Evolutionary conservation across 805 yeast genomes (phyloP).

Genomic region (Candida sakaeoensis): DNA sequence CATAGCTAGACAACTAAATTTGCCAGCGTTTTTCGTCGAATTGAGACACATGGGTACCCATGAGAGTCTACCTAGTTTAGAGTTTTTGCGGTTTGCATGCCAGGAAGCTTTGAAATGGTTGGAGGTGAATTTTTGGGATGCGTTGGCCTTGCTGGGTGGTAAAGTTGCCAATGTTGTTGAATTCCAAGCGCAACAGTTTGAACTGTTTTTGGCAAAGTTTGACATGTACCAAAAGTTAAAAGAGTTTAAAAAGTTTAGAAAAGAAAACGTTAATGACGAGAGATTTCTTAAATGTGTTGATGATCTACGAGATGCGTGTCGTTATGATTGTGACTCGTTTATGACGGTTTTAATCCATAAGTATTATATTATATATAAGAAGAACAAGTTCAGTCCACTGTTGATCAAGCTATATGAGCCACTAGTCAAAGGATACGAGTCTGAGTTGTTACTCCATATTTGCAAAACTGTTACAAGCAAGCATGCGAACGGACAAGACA

Average conservation of each 20-base stretch:
- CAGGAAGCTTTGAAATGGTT: conserved; percentile 73
- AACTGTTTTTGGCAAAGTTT: conserved; percentile 1
- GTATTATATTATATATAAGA: conserved; percentile 26
- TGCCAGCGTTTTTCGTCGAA: conserved; percentile 86
- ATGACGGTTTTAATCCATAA: conserved; percentile 14
- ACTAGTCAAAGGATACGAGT: conserved; percentile 23
- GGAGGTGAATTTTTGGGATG: conserved; percentile 65
- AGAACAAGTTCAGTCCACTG: conserved; percentile 19
- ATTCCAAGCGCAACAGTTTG: conserved; percentile 7
- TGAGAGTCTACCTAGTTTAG: conserved; percentile 71
- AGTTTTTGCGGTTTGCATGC: conserved; percentile 59
- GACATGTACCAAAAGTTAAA: conserved; percentile 29
- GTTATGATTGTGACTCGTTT: conserved; percentile 3
- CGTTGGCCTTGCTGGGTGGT: conserved; percentile 22
- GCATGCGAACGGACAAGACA: not conserved
- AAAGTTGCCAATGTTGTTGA: conserved; percentile 10
- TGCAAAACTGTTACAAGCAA: conserved; percentile 7
- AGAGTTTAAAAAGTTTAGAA: conserved; percentile 47
- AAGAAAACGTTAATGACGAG: conserved; percentile 37
- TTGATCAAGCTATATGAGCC: conserved; percentile 28
- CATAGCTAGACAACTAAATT: conserved; percentile 61
- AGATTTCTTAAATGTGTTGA: conserved; percentile 41
- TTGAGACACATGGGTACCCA: conserved; percentile 89
- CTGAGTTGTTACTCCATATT: conserved; percentile 11
- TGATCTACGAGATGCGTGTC: conserved; percentile 1